Evolutionary conservation across 2,329 filamentous ascomycete species (phyloP).

Genomic region (Alternaria ventricosa): DNA sequence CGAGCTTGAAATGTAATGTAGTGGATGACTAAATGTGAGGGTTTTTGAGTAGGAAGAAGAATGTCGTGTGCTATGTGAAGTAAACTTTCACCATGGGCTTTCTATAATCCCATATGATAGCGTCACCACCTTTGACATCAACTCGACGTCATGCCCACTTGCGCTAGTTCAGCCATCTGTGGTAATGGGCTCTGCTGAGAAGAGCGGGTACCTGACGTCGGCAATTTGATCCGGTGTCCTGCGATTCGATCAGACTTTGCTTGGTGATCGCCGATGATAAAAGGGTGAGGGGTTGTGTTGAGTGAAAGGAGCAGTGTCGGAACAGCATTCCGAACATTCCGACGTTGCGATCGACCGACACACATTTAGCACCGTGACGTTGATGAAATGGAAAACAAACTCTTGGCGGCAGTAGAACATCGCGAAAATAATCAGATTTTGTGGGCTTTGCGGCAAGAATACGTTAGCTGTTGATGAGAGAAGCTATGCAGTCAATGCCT

Average conservation of each 20-base stretch:
- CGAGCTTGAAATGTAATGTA: not conserved
- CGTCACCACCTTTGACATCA: conserved; percentile 24
- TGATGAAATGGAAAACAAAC: not conserved
- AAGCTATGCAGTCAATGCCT: not conserved
- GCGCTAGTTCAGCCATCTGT: not conserved
- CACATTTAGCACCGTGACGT: not conserved
- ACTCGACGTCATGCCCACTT: conserved; percentile 16
- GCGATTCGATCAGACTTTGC: not conserved
- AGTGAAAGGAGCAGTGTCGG: not conserved
- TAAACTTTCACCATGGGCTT: not conserved
- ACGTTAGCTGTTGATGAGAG: not conserved
- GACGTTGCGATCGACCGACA: not conserved
- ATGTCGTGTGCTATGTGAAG: not conserved
- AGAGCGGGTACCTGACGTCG: conserved; percentile 7
- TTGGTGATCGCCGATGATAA: conserved; percentile 3
- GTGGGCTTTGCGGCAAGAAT: not conserved
- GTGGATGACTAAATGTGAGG: not conserved
- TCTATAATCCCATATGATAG: conserved; percentile 6
- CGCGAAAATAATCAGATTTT: accelerated
- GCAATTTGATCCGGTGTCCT: not conserved
- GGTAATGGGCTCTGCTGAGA: not conserved
- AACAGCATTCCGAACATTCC: not conserved
- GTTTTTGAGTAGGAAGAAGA: not conserved
- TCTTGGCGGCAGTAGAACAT: not conserved
- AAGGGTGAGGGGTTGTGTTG: not conserved